Evolutionary conservation across 768 basidiomycete species (phyloP), one percentile per base, ranked within the genome.

Genomic region (Pulveroboletus sp.): DNA sequence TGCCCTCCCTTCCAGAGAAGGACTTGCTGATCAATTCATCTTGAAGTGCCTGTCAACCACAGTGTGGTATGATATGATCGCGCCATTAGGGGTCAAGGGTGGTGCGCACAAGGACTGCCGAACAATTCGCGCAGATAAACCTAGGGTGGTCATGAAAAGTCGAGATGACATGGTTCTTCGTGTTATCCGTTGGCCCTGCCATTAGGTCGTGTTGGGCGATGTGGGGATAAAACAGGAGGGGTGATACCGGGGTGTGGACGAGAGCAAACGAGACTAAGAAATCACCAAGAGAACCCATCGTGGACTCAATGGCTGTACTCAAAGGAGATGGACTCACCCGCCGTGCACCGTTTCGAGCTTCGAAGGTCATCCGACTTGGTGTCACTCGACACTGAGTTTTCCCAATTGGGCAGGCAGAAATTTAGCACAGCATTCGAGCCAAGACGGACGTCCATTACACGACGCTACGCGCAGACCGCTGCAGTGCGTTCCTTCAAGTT

Each of bases 1-100:
- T 74, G 3, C 89, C 89, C 41, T 92, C 89, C 59, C 89, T 72
- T 6, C 89, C 89, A 26, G 87, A 84, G 70, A 92, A 92, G 0
- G 86, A 72, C 62, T 91, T 92, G 72, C 86, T 89, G 53, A 92
- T 88, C 18, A 90, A 68, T 57, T 91, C 89, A 56, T 92, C 89
- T 65, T 91, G 88, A 14, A 92, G 73, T 18, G 83, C 79, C 88
- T 90, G 51, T 54, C 31, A 41, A 45, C 21, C 37, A 13, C 9
- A 30, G 9, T 30, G 27, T 41, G 35, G 47, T 28, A 4, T 21
- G 21, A 21, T 17, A 32, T 6, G 21, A 38, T 39, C 32, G 45
- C 37, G 18, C 24, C 26, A 15, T 46, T 27, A 15, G 40, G 41
- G 38, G 39, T 7, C 15, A 46, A 36, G 15, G 32, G 50, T 10